Evolutionary conservation across 169 alveolate genomes (phyloP).

Genomic region (Eimeria maxima): DNA sequence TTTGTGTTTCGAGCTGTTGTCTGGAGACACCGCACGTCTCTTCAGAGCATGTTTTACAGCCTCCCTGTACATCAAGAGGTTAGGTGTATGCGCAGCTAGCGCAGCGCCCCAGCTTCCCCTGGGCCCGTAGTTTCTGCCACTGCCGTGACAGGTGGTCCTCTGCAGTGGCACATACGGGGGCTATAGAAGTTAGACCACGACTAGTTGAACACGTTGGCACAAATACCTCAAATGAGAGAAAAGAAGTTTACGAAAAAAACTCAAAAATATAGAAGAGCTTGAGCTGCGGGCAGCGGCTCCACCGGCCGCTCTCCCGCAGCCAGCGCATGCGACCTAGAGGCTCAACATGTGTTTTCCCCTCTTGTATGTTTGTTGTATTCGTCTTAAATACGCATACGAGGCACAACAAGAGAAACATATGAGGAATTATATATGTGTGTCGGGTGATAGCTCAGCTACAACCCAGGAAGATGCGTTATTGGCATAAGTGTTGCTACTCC

Average conservation of each 20-base stretch:
- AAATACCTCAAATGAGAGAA: neutral
- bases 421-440: too few species aligned
- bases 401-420: too few species aligned
- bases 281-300: conserved; percentile 3
- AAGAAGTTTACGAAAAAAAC: neutral
- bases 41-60: neutral
- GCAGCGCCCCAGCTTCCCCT: neutral
- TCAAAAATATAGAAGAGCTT: neutral
- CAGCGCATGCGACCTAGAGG: neutral
- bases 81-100: neutral
- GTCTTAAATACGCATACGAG: too few species aligned
- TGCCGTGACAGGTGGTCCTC: neutral
- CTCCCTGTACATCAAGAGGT: neutral
- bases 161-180: neutral
- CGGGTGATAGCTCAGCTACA: too few species aligned
- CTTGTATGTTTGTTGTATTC: too few species aligned
- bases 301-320: conserved; percentile 13
- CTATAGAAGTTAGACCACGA: neutral
- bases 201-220: neutral
- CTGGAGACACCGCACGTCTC: neutral
- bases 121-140: neutral
- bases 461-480: too few species aligned
- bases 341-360: neutral
- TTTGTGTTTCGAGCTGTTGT: neutral
- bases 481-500: too few species aligned